phyloP scores from a whole-genome alignment of 1,284 basidiomycete genomes.

The Phlebopus sp. region DNA sequence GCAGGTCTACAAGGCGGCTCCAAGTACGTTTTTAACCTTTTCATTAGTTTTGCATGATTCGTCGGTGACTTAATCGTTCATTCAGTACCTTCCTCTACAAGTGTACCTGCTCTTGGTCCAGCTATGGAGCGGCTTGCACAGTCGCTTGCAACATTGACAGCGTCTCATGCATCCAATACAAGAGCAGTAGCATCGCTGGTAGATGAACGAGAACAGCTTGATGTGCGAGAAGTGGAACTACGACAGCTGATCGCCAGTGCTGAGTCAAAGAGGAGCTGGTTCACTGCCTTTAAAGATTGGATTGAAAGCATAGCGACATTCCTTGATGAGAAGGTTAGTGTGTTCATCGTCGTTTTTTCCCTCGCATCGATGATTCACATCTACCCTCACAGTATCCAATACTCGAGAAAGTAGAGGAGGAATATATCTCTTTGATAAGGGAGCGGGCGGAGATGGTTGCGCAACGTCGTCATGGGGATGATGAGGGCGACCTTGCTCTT shows the following conservation, averaged over 20 bases:
- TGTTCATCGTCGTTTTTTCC: conserved; percentile 1
- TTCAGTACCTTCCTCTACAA: conserved; percentile 58
- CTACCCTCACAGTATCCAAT: conserved; percentile 65
- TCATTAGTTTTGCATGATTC: neutral
- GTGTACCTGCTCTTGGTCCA: conserved; percentile 56
- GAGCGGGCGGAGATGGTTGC: conserved; percentile 73
- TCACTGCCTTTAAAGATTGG: conserved; percentile 81
- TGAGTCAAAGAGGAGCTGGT: conserved; percentile 86
- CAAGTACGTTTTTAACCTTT: conserved; percentile 51
- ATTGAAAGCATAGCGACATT: conserved; percentile 86
- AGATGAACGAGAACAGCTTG: conserved; percentile 69
- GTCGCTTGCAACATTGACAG: conserved; percentile 64
- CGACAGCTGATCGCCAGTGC: conserved; percentile 76
- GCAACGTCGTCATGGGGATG: conserved; percentile 67
- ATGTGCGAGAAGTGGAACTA: conserved; percentile 76
- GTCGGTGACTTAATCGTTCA: conserved; percentile 13
- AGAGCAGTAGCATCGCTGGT: conserved; percentile 59
- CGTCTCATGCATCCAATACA: conserved; percentile 69
- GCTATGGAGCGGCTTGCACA: conserved; percentile 58
- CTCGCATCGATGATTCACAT: conserved; percentile 4
- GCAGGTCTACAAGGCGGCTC: conserved; percentile 67
- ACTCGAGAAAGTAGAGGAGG: conserved; percentile 84
- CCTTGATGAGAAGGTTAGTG: conserved; percentile 83
- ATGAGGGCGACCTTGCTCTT: conserved; percentile 77
- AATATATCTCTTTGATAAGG: conserved; percentile 69